Base-by-base conservation (phyloP, 2,329 filamentous ascomycete genomes). In the Penicillium sp. region DNA sequence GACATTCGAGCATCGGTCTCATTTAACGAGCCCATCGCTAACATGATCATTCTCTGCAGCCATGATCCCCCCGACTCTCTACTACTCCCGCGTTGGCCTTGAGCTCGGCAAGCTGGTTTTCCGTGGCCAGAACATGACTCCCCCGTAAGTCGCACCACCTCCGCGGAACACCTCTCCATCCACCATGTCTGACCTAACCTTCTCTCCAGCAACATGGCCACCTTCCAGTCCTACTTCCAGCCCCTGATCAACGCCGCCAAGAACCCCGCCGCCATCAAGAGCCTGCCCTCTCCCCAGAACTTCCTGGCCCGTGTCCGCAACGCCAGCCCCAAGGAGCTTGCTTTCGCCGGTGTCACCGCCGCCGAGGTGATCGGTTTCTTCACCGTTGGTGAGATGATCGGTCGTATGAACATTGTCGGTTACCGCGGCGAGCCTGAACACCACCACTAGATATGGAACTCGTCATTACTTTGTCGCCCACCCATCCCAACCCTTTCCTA, bases 301-400 rank as follows among this genome's bases (percentile, higher is more conserved):
- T 65, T 84, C 61, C 68, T 88, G 59, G 75, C 78, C 64, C 78
- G 79, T 62, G 72, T 89, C 68, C 85, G 89, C 71, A 89, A 85
- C 78, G 66, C 94, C 67, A 88, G 84, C 74, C 80, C 77, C 61
- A 81, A 85, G 63, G 87, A 96, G 75, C 72, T 93, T 64, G 82
- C 83, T 49, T 77, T 88, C 47, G 88, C 83, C 54, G 90, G 89
- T 64, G 89, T 99, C 54, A 79, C 97, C 56, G 77, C 82, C 41
- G 92, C 92, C 50, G 93, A 99, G 79, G 83, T 91, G 44, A 78
- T 99, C 62, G 94, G 94, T 56, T 99, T 99, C 84, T 99, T 97
- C 84, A 95, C 92, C 56, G 85, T 97, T 49, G 94, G 94, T 61
- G 92, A 97, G 83, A 97, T 99, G 75, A 86, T 99, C 68, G 94